A percentile compares a stretch with the other conserved stretches of the same genome.
Evolutionary conservation across 257 asterid genomes (phyloP).

Genomic region (Nicotiana attenuata): DNA sequence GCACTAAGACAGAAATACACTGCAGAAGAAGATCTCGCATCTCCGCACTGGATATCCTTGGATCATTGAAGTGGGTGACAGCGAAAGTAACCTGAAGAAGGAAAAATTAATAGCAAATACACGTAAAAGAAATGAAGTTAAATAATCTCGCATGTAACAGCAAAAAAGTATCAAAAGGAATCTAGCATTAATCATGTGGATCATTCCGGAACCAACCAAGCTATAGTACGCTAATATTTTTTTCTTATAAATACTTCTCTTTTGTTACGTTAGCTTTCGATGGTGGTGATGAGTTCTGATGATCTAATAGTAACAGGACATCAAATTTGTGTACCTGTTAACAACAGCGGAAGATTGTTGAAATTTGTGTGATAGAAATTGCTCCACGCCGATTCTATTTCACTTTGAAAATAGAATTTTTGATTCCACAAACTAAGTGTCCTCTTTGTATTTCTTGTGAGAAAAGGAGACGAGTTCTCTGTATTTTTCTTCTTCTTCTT

Average conservation of each 20-base stretch:
- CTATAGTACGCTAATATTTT: background rate
- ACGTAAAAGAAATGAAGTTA: background rate
- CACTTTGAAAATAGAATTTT: no score
- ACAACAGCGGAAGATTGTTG: no score
- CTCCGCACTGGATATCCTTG: slow-evolving; percentile 91
- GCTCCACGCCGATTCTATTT: no score
- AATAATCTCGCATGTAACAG: background rate
- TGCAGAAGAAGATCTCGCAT: slow-evolving; percentile 93
- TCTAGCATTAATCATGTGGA: background rate
- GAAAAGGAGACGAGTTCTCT: no score
- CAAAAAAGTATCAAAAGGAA: background rate
- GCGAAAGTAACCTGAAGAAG: slow-evolving; percentile 68
- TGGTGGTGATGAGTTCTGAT: background rate
- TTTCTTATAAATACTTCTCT: background rate
- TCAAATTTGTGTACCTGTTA: no score
- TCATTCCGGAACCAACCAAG: background rate
- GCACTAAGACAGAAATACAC: slow-evolving; percentile 81
- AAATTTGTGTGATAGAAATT: no score
- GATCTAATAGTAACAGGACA: no score
- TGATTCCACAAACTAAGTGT: no score
- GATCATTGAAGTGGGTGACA: slow-evolving; percentile 83
- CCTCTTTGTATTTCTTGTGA: no score
- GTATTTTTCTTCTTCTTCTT: no score
- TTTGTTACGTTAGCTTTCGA: background rate
- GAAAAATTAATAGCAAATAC: background rate